A percentile compares a stretch with the other conserved stretches of the same genome.
These are phyloP conservation scores for Beauveria varroae DNA, from an alignment of 2,329 filamentous ascomycete genomes.

Conservation along the genomic window DNA sequence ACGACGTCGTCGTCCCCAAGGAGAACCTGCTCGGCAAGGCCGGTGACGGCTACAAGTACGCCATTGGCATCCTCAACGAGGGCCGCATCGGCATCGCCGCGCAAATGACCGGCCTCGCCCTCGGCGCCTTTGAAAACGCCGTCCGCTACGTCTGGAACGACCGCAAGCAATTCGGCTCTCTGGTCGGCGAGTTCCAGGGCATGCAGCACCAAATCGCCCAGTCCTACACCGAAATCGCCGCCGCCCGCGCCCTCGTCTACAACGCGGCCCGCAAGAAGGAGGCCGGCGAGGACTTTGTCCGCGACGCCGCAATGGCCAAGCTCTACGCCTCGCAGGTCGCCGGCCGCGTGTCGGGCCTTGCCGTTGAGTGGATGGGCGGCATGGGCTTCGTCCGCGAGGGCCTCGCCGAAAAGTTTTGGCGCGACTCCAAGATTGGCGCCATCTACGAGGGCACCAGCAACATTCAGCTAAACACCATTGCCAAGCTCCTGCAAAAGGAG, in stretches of 20 bases:
- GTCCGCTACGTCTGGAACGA: slow-evolving; percentile 95
- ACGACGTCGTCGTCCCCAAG: slow-evolving; percentile 85
- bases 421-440: slow-evolving; percentile 96
- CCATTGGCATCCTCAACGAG: slow-evolving; percentile 89
- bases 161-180: slow-evolving; percentile 88
- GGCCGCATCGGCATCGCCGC: slow-evolving; percentile 96
- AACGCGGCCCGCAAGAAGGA: slow-evolving; percentile 98
- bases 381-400: slow-evolving; percentile 98
- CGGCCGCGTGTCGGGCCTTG: slow-evolving; percentile 72
- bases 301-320: slow-evolving; percentile 97
- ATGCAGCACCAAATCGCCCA: slow-evolving; percentile 99
- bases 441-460: slow-evolving; percentile 92
- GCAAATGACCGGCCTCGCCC: slow-evolving; percentile 94
- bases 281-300: slow-evolving; percentile 88
- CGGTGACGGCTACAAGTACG: slow-evolving; percentile 96
- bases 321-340: slow-evolving; percentile 91
- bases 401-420: slow-evolving; percentile 94
- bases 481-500: slow-evolving; percentile 55
- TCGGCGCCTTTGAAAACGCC: slow-evolving; percentile 93
- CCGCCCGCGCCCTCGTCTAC: slow-evolving; percentile 86
- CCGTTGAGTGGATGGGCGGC: slow-evolving; percentile 98
- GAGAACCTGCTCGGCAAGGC: slow-evolving; percentile 82
- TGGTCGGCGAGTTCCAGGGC: slow-evolving; percentile 94
- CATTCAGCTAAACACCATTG: slow-evolving; percentile 56
- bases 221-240: slow-evolving; percentile 86